Base-by-base conservation (phyloP, 257 asterid genomes). In the Coffea eugenioides region DNA sequence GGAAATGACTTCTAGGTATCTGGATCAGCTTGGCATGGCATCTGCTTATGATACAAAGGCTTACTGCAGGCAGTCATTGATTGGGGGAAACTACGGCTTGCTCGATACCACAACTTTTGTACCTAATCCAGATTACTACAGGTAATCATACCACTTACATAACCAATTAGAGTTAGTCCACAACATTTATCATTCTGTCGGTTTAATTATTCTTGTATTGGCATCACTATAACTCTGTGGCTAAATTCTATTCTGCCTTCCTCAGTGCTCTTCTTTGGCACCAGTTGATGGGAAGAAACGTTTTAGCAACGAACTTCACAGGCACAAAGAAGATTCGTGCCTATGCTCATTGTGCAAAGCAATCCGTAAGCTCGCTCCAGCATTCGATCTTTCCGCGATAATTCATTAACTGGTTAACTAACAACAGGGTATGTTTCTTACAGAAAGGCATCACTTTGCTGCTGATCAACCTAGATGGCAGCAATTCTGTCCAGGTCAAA, bases 211-310 rank as follows among this genome's bases (percentile, higher is more conserved):
- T 12, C 3, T 46, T 14, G 52, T 72, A 14, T 57, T 20, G 12
- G 11, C 5, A 25, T 11, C 39, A 0, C 3, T 0, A 64, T 25
- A 2, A 64, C 27, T 11, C 14, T 36, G 39, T 39, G 18, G 20
- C 66, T 57, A 23, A 20, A 3, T 36, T 75, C 21, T 45, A 8
- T 21, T 34, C 41, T 21, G 21, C 1, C 71, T 61, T 4, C 49
- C 20, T 46, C 92, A 92, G 98, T 75, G 97, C 97, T 18, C 97
- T 94, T 83, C 96, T 94, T 61, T 94, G 97, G 97, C 97, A 94
- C 84, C 92, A 87, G 74, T 83, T 94, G 52, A 94, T 93, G 98
- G 98, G 98, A 74, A 84, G 78, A 15, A 54, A 64, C 3, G 98
- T 94, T 31, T 77, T 94, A 67, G 79, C 88, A 0, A 84, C 98